Base-by-base conservation (phyloP, 306 rosid genomes). In the Malus fusca region DNA sequence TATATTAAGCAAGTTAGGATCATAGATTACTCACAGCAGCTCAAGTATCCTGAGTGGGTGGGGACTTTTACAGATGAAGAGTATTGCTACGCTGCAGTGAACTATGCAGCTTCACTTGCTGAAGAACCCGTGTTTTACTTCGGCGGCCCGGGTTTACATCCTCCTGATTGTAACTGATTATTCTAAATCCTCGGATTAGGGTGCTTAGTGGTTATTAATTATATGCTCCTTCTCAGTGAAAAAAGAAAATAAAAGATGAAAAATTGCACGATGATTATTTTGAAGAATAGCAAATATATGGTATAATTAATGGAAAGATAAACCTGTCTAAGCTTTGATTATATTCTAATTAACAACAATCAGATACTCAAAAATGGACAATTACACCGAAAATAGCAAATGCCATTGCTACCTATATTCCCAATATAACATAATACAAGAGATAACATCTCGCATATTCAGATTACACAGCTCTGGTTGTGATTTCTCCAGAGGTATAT, bases 141-240 rank as follows among this genome's bases (percentile, higher is more conserved):
- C 14, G 97, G 97, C 48, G 93, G 96, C 2, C 89, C 84, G 1
- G 92, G 97, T 33, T 79, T 69, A 56, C 30, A 19, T 0, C 77
- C 75, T n/a, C 82, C 76, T 26, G 28, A 79, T 18, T 84, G 93
- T 68, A 88, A 84, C 37, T 91, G 86, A 18, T 23, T 11, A 15
- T 1, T 17, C 21, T 8, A 14, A 6, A 30, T 9, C 25, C n/a
- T 30, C 42, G 17, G n/a, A 63, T 17, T 30, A 63, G 68, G 68
- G 18, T 30, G 68, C 43, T 30, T 63, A 35, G 40, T 35, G 9
- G 40, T 35, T 6, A 35, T 35, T 35, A 35, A 6, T 35, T 35
- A 35, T 35, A 35, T 35, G 40, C 44, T 40, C 44, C 9, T 40
- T 40, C 44, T 8, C 11, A 1, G 8, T 48, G 19, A 48, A 15